Conservation (phyloP, 2,329 filamentous ascomycete species). For the Pseudohalonectria lignicola region DNA sequence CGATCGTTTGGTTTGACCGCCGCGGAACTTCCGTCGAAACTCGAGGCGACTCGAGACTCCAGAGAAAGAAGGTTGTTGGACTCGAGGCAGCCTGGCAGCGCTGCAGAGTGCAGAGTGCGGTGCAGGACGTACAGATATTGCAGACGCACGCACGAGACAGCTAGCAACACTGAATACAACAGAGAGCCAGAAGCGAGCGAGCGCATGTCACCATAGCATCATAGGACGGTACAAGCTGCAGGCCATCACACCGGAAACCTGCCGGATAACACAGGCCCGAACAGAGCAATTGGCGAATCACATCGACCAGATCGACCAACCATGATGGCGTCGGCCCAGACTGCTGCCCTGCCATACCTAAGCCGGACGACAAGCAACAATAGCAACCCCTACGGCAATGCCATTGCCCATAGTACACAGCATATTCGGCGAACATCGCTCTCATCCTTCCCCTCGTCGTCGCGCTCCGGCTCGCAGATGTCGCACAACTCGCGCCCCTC, state of each 20-base stretch:
- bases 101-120: too few relatives aligned
- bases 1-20: background rate
- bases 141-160: too few relatives aligned
- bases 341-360: background rate
- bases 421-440: slow-evolving; percentile 43
- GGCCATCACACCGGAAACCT: background rate
- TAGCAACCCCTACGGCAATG: slow-evolving; percentile 11
- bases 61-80: too few relatives aligned
- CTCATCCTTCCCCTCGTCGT: slow-evolving; percentile 46
- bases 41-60: too few relatives aligned
- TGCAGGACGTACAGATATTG: too few relatives aligned
- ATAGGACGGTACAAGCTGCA: too few relatives aligned
- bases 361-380: slow-evolving; percentile 24
- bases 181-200: too few relatives aligned
- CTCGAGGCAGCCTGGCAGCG: too few relatives aligned
- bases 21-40: background rate
- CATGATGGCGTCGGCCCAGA: too few relatives aligned
- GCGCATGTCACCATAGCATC: too few relatives aligned
- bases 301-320: too few relatives aligned
- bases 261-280: background rate
- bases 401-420: slow-evolving; percentile 9
- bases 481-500: slow-evolving; percentile 41
- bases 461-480: slow-evolving; percentile 46
- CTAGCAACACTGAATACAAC: too few relatives aligned
- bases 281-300: background rate